Conservation (phyloP, 2,329 filamentous ascomycete species). For the Lasiodiplodia theobromae region DNA sequence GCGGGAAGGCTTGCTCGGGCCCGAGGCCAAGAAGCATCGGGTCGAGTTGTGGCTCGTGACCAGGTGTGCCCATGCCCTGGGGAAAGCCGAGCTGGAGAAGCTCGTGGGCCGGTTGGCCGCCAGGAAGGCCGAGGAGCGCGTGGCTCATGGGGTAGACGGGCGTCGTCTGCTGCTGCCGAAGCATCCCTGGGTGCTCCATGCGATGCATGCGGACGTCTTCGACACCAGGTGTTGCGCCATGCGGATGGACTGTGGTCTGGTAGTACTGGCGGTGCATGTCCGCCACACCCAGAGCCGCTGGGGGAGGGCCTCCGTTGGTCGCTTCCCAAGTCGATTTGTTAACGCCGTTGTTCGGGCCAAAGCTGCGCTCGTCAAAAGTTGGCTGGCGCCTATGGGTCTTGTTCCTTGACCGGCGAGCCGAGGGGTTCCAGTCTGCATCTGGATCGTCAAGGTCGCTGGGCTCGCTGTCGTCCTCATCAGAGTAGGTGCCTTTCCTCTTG, state of each 20-base stretch:
- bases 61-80: not conserved
- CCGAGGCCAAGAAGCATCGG: slow-evolving; percentile 50
- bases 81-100: slow-evolving; percentile 41
- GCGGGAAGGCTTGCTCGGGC: slow-evolving; percentile 9
- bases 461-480: slow-evolving; percentile 49
- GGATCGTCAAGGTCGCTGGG: slow-evolving; percentile 51
- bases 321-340: slow-evolving; percentile 59
- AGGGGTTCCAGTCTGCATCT: slow-evolving; percentile 45
- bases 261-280: slow-evolving; percentile 57
- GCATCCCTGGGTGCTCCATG: slow-evolving; percentile 36
- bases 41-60: slow-evolving; percentile 40
- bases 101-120: slow-evolving; percentile 48
- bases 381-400: slow-evolving; percentile 17
- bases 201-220: slow-evolving; percentile 53
- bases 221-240: slow-evolving; percentile 40
- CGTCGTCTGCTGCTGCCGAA: slow-evolving; percentile 11
- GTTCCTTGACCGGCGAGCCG: slow-evolving; percentile 35
- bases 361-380: slow-evolving; percentile 39
- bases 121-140: slow-evolving; percentile 46
- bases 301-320: slow-evolving; percentile 59
- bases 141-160: slow-evolving; percentile 34
- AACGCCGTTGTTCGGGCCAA: slow-evolving; percentile 44
- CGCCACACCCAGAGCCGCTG: slow-evolving; percentile 53
- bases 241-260: slow-evolving; percentile 56
- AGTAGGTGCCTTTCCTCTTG: slow-evolving; percentile 57